Base-by-base conservation (phyloP, 306 rosid species). In the Gleditsia sinensis region DNA sequence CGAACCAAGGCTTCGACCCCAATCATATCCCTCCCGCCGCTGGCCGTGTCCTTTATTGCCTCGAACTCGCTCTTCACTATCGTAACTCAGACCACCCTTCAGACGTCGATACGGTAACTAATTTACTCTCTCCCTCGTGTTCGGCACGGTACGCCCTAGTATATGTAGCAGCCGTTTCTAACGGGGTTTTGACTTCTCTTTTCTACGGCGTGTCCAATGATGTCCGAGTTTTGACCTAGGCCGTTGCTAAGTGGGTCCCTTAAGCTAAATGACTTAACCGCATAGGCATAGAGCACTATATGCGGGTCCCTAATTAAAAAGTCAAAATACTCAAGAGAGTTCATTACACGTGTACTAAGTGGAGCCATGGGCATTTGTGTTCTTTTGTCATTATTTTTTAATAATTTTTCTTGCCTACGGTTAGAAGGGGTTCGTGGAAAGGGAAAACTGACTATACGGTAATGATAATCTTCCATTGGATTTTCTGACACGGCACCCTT, bases 11-110 rank as follows among this genome's bases (percentile, higher is more conserved):
- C 0, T 92, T 92, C 63, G 79, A 92, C 71, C 81, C 89, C 69
- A 71, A 32, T 37, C 85, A 3, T 0, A 36, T 95, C 6, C 91
- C 93, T 8, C 14, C 30, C 3, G 64, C 65, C 0, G 83, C 93
- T 11, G 93, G 96, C 17, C 81, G 93, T 7, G 93, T 95, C 43
- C 91, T 92, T 56, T 95, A 95, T 69, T 95, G 99, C 69, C 85
- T 95, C 21, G 99, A 95, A 73, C 84, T 92, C 2, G 99, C 92
- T 17, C 88, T 85, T 72, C 92, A 95, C 67, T 87, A 84, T 71
- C 74, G 82, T 46, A 50, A 77, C 64, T 9, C 82, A 3, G 90
- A 75, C 76, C 83, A 14, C 48, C 81, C 62, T 56, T 80, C 96
- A 0, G 43, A 61, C n/a, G 84, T 92, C 39, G 80, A 95, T 33